These are phyloP conservation scores for Meyerozyma carpophila DNA, from an alignment of 1,139 yeast species.

Conservation along the genomic window DNA sequence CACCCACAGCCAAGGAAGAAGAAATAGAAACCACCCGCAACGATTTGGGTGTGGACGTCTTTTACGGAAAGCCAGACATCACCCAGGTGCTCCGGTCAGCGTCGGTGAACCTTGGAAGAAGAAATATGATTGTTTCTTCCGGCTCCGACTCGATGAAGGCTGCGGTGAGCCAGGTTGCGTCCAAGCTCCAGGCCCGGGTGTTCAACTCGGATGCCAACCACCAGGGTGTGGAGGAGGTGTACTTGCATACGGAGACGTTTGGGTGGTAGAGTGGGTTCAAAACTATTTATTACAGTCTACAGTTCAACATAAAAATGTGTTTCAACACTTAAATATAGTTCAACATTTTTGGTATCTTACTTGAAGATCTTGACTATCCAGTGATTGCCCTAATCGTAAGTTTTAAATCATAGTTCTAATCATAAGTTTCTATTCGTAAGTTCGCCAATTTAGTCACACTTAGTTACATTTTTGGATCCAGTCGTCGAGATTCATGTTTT, in stretches of 20 bases:
- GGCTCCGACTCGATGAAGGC: slow-evolving; percentile 45
- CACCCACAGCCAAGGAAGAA: background rate
- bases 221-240: slow-evolving; percentile 42
- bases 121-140: slow-evolving; percentile 46
- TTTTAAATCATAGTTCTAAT: too few species aligned
- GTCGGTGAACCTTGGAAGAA: slow-evolving; percentile 18
- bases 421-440: too few species aligned
- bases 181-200: slow-evolving; percentile 29
- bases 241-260: slow-evolving; percentile 53
- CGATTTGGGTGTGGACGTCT: background rate
- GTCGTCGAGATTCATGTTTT: slow-evolving; percentile 14
- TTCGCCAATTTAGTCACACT: too few species aligned
- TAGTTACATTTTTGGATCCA: slow-evolving; percentile 8
- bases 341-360: background rate
- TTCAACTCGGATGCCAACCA: slow-evolving; percentile 24
- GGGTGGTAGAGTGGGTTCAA: too few species aligned
- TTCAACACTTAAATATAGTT: too few species aligned
- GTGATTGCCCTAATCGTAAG: too few species aligned
- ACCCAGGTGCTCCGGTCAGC: background rate
- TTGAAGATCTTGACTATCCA: background rate
- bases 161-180: slow-evolving; percentile 39
- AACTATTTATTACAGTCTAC: too few species aligned
- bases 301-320: too few species aligned
- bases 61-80: background rate
- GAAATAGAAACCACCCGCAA: background rate